A percentile compares a stretch with the other conserved stretches of the same genome.
These are phyloP conservation scores for Thalassiosira livingstoniorum DNA, from an alignment of 352 stramenopile genomes.

Conservation along the genomic window DNA sequence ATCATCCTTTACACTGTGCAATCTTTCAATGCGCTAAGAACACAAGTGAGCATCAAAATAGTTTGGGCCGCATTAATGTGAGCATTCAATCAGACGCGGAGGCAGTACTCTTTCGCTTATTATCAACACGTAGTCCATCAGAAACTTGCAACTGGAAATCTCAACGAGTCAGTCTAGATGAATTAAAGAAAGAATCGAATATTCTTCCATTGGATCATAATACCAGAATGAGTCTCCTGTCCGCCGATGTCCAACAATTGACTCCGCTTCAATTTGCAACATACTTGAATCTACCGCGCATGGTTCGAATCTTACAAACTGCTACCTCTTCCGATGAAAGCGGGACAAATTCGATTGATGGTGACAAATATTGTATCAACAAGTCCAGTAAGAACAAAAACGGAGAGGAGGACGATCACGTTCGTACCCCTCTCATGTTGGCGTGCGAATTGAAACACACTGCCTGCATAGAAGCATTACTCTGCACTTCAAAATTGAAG, in stretches of 20 bases:
- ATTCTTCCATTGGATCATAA: not conserved
- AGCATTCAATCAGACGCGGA: conserved; percentile 26
- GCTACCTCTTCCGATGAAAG: not conserved
- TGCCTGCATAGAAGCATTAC: conserved; percentile 45
- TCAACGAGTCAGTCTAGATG: conserved; percentile 9
- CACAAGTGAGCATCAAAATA: not conserved
- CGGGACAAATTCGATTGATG: not conserved
- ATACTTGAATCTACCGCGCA: conserved; percentile 36
- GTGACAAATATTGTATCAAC: not conserved
- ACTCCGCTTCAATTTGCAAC: conserved; percentile 49
- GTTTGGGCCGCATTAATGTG: not conserved
- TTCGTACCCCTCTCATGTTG: conserved; percentile 52
- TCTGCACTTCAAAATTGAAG: conserved; percentile 31
- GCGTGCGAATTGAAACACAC: conserved; percentile 50
- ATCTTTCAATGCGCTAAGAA: conserved; percentile 37
- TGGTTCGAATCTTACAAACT: conserved; percentile 24
- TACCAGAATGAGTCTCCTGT: conserved; percentile 4
- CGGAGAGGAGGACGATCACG: conserved; percentile 35
- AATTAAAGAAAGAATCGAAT: conserved; percentile 19
- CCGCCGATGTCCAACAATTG: conserved; percentile 29
- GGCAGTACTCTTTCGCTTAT: conserved; percentile 40
- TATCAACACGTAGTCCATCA: conserved; percentile 27
- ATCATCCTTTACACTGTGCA: conserved; percentile 38
- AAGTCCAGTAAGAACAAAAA: not conserved
- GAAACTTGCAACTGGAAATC: conserved; percentile 18